Evolutionary conservation across 176 grass and related monocot species (phyloP), one percentile per base, ranked within the genome.

Genomic region (Phyllostachys edulis): DNA sequence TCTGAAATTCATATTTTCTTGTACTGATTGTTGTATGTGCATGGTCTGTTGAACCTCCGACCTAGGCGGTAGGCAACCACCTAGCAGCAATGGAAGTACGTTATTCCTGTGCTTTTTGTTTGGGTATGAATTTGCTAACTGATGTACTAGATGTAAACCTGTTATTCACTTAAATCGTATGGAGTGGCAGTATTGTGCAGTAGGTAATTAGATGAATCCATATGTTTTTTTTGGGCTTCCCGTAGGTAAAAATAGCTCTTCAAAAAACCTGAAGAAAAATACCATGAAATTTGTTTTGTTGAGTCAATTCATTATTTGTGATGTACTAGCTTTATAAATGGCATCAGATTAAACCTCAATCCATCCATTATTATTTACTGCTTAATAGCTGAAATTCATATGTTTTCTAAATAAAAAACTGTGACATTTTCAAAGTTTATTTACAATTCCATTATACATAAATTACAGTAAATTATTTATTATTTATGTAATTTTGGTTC

Each of bases 1-100:
- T 61, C 80, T 69, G 23, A 89, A 76, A 63, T 36, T 54, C 16
- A 45, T 80, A 34, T 83, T 10, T 38, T 57, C 73, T 62, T 69
- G 13, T 60, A 69, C 75, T 13, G 61, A 84, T 67, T 89, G 75
- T 75, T 87, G 75, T 69, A 79, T 90, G 74, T 79, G 61, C 21
- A 62, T 75, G 41, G 29, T 59, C 54, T 79, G 59, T 79, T 67
- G 50, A 36, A 50, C 57, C 26, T 47, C 39, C 17, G 55, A 45
- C 18, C 4, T 66, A 56, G 57, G 46, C 77, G 54, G 45, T 75
- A 75, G 60, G 24, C 40, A 50, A 32, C 41, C 67, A 82, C 20
- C 41, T 70, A 77, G 51, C 32, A 69, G 67, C 39, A 69, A 67
- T 45, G 67, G 79, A 78, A 69, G 27, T 55, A 80, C 68, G 50